Conservation (phyloP, 2,329 filamentous ascomycete species). For the Ilyonectria destructans region DNA sequence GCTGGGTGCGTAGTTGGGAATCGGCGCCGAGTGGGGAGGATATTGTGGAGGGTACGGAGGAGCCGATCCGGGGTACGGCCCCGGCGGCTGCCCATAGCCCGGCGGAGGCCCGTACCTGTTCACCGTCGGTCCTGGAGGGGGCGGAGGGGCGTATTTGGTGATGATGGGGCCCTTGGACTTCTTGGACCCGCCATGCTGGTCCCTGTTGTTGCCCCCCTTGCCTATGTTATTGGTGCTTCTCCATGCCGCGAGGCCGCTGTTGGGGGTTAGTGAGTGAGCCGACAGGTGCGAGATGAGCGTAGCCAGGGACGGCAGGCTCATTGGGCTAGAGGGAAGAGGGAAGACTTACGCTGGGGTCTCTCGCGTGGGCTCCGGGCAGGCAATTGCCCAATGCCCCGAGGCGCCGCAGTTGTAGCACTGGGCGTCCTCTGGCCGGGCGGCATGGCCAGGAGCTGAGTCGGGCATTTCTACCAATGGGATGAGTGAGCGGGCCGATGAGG, state of each 20-base stretch:
- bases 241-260: constrained; percentile 57
- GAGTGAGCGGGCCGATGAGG: constrained; percentile 15
- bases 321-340: not conserved
- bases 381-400: constrained; percentile 67
- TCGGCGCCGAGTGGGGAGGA: constrained; percentile 43
- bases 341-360: constrained; percentile 66
- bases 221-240: constrained; percentile 52
- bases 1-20: constrained; percentile 45
- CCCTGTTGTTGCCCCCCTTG: constrained; percentile 46
- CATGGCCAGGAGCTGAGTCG: constrained; percentile 49
- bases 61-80: constrained; percentile 45
- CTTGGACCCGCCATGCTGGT: constrained; percentile 51
- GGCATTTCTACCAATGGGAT: constrained; percentile 46
- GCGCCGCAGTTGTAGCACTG: constrained; percentile 71
- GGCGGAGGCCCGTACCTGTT: constrained; percentile 47
- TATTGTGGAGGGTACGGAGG: constrained; percentile 46
- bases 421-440: constrained; percentile 54
- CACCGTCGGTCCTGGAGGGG: constrained; percentile 33
- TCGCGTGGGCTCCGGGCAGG: constrained; percentile 68
- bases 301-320: not conserved
- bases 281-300: constrained; percentile 11
- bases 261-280: constrained; percentile 32
- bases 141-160: constrained; percentile 55
- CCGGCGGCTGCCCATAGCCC: constrained; percentile 45
- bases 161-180: constrained; percentile 55